Evolutionary conservation across 2,329 filamentous ascomycete species (phyloP), one percentile per base, ranked within the genome.

Genomic region (Ascochyta viciae-villosae): DNA sequence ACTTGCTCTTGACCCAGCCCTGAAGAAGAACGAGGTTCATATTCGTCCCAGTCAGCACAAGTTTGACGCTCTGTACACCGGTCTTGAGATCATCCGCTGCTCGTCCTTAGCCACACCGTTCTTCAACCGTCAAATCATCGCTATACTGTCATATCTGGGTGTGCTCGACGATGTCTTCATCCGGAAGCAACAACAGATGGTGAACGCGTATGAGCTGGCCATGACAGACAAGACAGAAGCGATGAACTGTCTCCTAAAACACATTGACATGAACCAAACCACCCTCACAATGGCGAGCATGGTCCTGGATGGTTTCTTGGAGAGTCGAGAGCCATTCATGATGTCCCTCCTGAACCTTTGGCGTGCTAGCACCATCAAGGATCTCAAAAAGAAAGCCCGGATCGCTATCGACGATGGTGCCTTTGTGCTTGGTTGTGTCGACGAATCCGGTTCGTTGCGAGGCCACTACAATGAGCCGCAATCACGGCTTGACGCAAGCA

Each of bases 371-470:
- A 91, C 89, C 0, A 85, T 96, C 63, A 96, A 96, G 69, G 84
- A 89, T 12, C 83, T 99, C 16, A 97, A 96, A 65, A 92, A 98
- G 64, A 98, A 97, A 66, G 92, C 94, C 0, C 89, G 89, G 26
- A 91, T 99, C 39, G 82, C 87, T 2, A 84, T 99, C 9, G 87
- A 92, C 6, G 78, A 94, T 54, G 92, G 94, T 1, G 93, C 92
- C 0, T 96, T 96, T 70, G 82, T 98, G 0, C 84, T 98, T 6
- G 95, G 94, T 3, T 92, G 91, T 59, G 86, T 94, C 6, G 95
- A 99, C 63, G 95, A 99, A 75, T 94, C 90, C 0, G 83, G 80
- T 1, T 89, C 83, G 0, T 77, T 99, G 8, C 83, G 86, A 57
- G 95, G 95, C 0, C 87, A 96, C 67, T 86, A 79, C 29, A 75